Evolutionary conservation across 1,139 yeast genomes (phyloP), one percentile per base, ranked within the genome.

Genomic region (Suhomyces bribrorum): DNA sequence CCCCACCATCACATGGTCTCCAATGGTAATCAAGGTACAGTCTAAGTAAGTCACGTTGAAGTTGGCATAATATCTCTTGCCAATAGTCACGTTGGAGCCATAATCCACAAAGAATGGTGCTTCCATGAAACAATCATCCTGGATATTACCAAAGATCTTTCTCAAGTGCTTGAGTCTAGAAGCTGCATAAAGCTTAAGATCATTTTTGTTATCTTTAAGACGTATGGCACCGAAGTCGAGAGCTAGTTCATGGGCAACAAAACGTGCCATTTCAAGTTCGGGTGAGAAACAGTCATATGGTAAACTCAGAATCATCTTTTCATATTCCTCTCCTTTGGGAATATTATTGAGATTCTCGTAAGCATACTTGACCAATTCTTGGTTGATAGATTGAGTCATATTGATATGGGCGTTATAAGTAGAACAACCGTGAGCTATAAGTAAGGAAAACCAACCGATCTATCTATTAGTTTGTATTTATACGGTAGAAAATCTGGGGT

Each of bases 11-110:
- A 78, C 83, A 37, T 72, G 53, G 48, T 80, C 73, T 4, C 90
- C 90, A 45, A 83, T 71, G n/a, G 62, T 71, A 20, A 84, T 79
- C 28, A 80, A 50, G 1, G 83, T 70, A 47, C 81, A 76, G 54
- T 84, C 90, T 36, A 84, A 62, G 41, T 81, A 65, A 0, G 79
- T 74, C 32, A 44, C 32, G 44, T 80, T 81, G 66, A 75, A 78
- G 54, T 82, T 80, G 31, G 73, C 68, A 48, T 77, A 80, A 49
- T 77, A 77, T 5, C 56, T 49, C 40, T 75, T 66, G 0, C 84
- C 85, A 22, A 79, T 45, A 32, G 53, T 57, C 12, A 73, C 63
- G 52, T 80, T 79, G 55, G 66, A 76, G 0, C 85, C 86, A 47
- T 79, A 81, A 53, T 81, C 86, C 30, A 78, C 75, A 41, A 52